A percentile compares a stretch with the other conserved stretches of the same genome.
phyloP scores from a whole-genome alignment of 371 early-diverging fungal species.

The Rhizopus sp. region DNA sequence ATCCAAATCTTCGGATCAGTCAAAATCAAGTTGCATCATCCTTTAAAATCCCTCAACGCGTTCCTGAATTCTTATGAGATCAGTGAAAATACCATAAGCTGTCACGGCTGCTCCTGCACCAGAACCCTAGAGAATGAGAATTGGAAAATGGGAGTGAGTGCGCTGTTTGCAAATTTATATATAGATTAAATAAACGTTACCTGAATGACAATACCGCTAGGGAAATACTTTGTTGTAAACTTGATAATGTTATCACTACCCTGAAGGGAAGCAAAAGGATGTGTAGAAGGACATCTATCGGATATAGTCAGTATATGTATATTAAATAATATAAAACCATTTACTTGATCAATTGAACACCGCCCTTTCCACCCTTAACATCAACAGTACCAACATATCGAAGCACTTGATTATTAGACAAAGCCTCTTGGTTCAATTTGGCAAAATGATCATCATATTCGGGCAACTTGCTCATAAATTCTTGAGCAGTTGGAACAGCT shows the following conservation, averaged over 20 bases:
- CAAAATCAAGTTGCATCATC: not conserved
- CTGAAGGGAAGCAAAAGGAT: slow-evolving; percentile 94
- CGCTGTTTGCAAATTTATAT: slow-evolving; percentile 2
- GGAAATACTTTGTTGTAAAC: slow-evolving; percentile 92
- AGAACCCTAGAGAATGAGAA: slow-evolving; percentile 61
- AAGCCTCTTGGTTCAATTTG: slow-evolving; percentile 75
- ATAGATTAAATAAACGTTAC: slow-evolving; percentile 6
- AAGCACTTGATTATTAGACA: slow-evolving; percentile 72
- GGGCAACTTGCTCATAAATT: slow-evolving; percentile 84
- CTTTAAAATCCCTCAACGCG: slow-evolving; percentile 51
- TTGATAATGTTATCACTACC: slow-evolving; percentile 97
- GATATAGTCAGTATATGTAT: not conserved
- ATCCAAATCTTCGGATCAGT: not conserved
- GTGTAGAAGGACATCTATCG: slow-evolving; percentile 75
- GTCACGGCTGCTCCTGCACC: slow-evolving; percentile 98
- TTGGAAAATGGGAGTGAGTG: not conserved
- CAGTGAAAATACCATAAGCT: slow-evolving; percentile 94
- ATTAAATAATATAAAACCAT: not conserved
- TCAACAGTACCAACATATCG: slow-evolving; percentile 94
- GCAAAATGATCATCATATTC: slow-evolving; percentile 85
- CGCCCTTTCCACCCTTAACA: slow-evolving; percentile 62
- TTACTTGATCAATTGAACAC: slow-evolving; percentile 79
- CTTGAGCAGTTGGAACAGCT: slow-evolving; percentile 66
- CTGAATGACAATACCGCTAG: slow-evolving; percentile 91
- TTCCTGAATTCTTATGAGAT: slow-evolving; percentile 81